Evolutionary conservation across 2,329 filamentous ascomycete species (phyloP).

Genomic region (Ceratocystis eucalypticola): DNA sequence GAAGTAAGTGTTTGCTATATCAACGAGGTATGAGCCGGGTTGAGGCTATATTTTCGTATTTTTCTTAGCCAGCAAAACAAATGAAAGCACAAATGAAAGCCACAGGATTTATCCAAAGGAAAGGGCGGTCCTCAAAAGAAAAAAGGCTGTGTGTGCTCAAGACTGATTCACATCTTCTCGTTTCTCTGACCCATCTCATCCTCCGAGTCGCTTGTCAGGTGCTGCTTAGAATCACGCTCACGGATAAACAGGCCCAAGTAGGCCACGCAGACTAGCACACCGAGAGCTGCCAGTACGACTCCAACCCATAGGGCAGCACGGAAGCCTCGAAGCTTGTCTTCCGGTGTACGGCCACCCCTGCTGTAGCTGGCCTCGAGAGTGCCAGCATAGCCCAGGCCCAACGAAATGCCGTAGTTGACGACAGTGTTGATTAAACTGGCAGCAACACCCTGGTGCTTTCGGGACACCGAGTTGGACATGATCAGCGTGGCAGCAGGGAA

Average conservation of each 20-base stretch:
- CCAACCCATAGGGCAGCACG: constrained; percentile 32
- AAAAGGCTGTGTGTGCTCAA: too few species aligned
- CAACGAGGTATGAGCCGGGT: background rate
- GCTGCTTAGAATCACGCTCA: constrained; percentile 2
- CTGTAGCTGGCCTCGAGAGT: constrained; percentile 39
- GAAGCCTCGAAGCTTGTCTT: constrained; percentile 26
- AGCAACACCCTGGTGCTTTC: constrained; percentile 34
- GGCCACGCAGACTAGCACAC: constrained; percentile 24
- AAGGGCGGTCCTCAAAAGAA: too few species aligned
- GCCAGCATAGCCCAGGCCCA: constrained; percentile 52
- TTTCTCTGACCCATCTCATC: constrained; percentile 4
- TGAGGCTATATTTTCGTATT: background rate
- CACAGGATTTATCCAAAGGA: background rate
- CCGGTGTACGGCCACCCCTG: constrained; percentile 23
- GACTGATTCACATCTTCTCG: constrained; percentile 11
- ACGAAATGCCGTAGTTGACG: constrained; percentile 54
- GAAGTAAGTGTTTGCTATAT: background rate
- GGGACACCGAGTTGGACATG: constrained; percentile 38
- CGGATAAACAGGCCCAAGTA: constrained; percentile 17
- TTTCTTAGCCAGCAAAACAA: background rate
- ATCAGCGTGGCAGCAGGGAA: constrained; percentile 50
- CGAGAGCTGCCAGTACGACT: constrained; percentile 29
- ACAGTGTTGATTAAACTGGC: constrained; percentile 47
- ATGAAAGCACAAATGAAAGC: background rate
- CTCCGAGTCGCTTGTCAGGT: constrained; percentile 8